Conservation (phyloP, 306 rosid genomes). For the Fagus crenata region DNA sequence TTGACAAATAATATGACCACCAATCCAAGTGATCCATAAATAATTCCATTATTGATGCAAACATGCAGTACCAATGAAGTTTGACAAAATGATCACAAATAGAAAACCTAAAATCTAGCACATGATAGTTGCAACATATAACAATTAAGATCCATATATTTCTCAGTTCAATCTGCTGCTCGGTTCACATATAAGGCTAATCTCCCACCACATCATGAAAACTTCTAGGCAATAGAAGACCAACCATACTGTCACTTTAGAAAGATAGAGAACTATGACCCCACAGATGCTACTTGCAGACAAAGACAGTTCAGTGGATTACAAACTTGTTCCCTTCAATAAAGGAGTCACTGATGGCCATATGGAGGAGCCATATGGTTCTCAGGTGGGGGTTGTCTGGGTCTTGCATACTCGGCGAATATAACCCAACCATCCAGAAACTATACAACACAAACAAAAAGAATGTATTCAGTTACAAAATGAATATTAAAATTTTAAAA, state of each 20-base stretch:
- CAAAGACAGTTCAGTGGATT: slow-evolving; percentile 19
- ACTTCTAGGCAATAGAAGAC: slow-evolving; percentile 19
- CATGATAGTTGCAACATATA: not conserved
- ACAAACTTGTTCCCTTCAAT: slow-evolving; percentile 25
- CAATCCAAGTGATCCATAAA: not conserved
- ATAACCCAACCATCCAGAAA: slow-evolving; percentile 98
- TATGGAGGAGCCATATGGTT: slow-evolving; percentile 35
- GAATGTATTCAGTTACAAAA: not conserved
- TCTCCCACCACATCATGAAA: slow-evolving; percentile 20
- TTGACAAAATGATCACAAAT: not conserved
- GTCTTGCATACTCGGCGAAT: slow-evolving; percentile 94
- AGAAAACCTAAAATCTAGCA: not conserved
- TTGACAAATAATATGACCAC: no score
- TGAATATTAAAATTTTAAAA: not conserved
- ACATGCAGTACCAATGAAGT: not conserved
- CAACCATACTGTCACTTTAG: not conserved
- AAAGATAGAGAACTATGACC: slow-evolving; percentile 3
- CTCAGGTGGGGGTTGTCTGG: slow-evolving; percentile 52
- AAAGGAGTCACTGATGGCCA: slow-evolving; percentile 44
- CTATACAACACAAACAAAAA: slow-evolving; percentile 39
- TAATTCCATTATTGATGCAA: not conserved
- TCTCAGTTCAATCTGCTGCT: not conserved
- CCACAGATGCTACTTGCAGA: slow-evolving; percentile 7
- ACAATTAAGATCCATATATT: not conserved
- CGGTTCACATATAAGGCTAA: slow-evolving; percentile 5